Evolutionary conservation across 768 basidiomycete genomes (phyloP), one percentile per base, ranked within the genome.

Genomic region (Rossbeevera mucosa): DNA sequence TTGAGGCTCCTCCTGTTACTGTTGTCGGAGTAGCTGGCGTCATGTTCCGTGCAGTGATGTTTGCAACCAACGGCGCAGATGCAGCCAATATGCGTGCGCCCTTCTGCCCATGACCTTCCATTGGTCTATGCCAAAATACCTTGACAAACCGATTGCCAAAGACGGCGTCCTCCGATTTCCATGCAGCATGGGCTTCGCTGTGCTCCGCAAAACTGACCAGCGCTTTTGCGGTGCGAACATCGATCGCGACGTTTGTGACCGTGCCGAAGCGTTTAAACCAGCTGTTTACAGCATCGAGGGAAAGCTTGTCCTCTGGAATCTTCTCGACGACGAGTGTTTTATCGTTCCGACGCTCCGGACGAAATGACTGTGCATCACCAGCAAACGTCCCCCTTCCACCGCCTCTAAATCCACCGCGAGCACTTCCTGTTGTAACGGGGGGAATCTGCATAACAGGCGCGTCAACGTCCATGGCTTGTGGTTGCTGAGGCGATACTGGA

Each of bases 71-170:
- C 2, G 84, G 79, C 7, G 90, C 91, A 25, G 88, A 89, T 4
- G 88, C 90, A 13, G 88, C 91, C 53, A 97, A 71, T 74, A 86
- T 81, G 57, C 86, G 79, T 44, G 82, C 74, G 2, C 94, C 94
- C 16, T 74, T 76, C 56, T 82, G 83, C 7, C 94, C 94, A 61
- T 94, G 89, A 0, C 94, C 94, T 49, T 89, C 90, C 83, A 94
- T 81, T 7, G 92, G 93, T 52, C 88, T 79, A 71, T 95, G 92
- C 93, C 94, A 96, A 62, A 95, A 91, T 29, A 96, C 78, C 70
- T 94, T 95, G 58, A 96, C 94, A 67, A 96, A 96, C 46, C 94
- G 82, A 60, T 94, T 94, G 11, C 83, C 83, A 63, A 96, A 96
- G 13, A 96, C 87, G n/a, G 94, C 92, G 56, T 95, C 92, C 68